Evolutionary conservation across 192 early-diverging fungal species (phyloP).

Genomic region (Entophlyctis helioformis): DNA sequence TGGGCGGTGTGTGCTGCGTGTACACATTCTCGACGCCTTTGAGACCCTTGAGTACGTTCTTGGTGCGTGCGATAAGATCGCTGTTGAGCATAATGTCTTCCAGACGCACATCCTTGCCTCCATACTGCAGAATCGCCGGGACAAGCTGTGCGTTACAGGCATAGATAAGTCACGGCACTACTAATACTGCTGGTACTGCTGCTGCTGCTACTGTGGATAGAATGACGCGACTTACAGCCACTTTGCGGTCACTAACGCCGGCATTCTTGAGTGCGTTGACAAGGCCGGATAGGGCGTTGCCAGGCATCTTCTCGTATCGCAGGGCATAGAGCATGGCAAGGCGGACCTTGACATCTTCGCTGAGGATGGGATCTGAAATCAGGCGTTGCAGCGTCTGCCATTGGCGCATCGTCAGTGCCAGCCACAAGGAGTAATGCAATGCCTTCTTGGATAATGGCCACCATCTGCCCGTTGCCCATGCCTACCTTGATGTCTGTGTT

Average conservation of each 20-base stretch:
- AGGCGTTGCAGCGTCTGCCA: conserved; percentile 53
- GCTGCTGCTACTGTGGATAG: too few species aligned
- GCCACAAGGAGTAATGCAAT: background rate
- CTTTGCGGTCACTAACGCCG: conserved; percentile 62
- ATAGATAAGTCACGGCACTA: too few species aligned
- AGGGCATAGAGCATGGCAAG: conserved; percentile 80
- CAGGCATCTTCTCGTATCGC: conserved; percentile 79
- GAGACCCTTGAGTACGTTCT: conserved; percentile 85
- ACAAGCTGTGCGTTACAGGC: conserved; percentile 38
- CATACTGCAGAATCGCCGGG: conserved; percentile 62
- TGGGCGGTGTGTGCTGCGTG: conserved; percentile 84
- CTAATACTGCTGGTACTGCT: too few species aligned
- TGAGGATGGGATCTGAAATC: conserved; percentile 52
- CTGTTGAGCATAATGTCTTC: conserved; percentile 85
- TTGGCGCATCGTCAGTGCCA: background rate
- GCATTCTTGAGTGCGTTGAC: conserved; percentile 48
- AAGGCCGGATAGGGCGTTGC: conserved; percentile 55
- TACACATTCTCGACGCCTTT: conserved; percentile 97
- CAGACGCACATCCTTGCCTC: conserved; percentile 64
- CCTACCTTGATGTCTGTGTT: conserved; percentile 67
- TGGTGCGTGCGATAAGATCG: conserved; percentile 70
- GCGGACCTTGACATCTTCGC: conserved; percentile 62
- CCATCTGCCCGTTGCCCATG: background rate
- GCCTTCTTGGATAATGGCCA: background rate
- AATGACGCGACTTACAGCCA: conserved; percentile 57